Base-by-base conservation (phyloP, 2,329 filamentous ascomycete genomes). In the Hypoxylon sp. region DNA sequence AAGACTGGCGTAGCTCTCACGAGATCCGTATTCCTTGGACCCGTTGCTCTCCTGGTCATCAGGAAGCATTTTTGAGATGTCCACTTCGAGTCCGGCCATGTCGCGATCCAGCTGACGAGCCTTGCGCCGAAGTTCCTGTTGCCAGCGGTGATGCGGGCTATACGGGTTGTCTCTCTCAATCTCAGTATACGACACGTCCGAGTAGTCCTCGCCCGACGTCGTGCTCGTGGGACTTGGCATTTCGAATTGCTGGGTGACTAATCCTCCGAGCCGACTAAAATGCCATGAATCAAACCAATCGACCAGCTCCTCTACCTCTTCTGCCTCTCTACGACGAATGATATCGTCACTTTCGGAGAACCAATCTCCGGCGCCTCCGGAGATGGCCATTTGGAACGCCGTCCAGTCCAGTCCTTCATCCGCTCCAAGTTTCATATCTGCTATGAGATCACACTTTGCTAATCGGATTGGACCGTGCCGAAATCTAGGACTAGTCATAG, bases 361-460 rank as follows among this genome's bases (percentile, higher is more conserved):
- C 48, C 86, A 80, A 69, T 87, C 86, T 31, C 85, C 86, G 1
- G 85, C 85, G 4, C 86, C 86, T 46, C 88, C 87, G 0, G 87
- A 79, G 54, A 90, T 89, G 15, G 88, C 88, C 83, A 89, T 89
- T 77, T 91, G 88, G 74, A 89, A 90, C 2, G 88, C 87, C 5
- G 85, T 88, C 88, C 88, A 90, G 79, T 91, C 88, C 2, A 90
- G 77, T 7, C 81, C 83, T 52, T 86, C 85, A 55, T 87, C 86
- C 31, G 80, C 79, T 19, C 76, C 78, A 6, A 81, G 78, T 64
- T 79, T 81, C 62, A 77, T 70, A 24, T 79, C 77, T 8, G 73
- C 79, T 21, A 76, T 71, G 6, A 82, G 73, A 54, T 86, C 83
- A 2, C 80, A 76, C 71, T 84, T 85, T 56, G 82, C 74, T 53